Conservation (phyloP, 1,284 basidiomycete species). For the Meira nashicola region DNA sequence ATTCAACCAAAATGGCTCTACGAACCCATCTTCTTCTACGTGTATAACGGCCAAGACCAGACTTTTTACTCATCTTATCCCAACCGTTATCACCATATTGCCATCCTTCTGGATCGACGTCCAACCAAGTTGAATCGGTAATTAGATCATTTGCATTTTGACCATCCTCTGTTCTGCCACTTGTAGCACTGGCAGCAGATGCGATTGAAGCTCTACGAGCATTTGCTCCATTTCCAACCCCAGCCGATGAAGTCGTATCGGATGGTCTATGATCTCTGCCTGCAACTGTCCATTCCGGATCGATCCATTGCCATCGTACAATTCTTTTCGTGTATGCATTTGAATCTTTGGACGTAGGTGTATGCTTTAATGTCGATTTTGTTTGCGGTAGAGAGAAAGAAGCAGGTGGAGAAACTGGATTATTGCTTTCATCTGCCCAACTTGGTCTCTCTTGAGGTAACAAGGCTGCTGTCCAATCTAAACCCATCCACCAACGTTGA, state of each 20-base stretch:
- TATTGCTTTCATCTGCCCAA: constrained; percentile 61
- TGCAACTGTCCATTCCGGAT: constrained; percentile 55
- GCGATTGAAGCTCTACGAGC: neutral
- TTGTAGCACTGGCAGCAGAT: neutral
- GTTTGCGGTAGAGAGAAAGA: constrained; percentile 58
- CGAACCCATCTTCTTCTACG: constrained; percentile 54
- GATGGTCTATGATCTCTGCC: constrained; percentile 9
- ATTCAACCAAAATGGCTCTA: constrained; percentile 52
- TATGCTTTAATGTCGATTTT: constrained; percentile 44
- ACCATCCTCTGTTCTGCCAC: neutral
- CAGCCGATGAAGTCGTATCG: neutral
- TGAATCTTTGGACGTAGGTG: constrained; percentile 29
- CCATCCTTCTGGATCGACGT: constrained; percentile 84
- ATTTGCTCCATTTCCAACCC: neutral
- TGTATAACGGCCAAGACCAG: constrained; percentile 69
- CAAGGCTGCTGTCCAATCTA: constrained; percentile 84
- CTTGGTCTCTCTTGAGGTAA: constrained; percentile 83
- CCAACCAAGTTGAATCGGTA: constrained; percentile 10
- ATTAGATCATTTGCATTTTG: neutral
- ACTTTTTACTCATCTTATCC: constrained; percentile 71
- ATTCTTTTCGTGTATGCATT: constrained; percentile 42
- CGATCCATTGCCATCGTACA: constrained; percentile 55
- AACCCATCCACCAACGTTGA: constrained; percentile 74
- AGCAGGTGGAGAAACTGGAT: constrained; percentile 57
- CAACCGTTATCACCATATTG: constrained; percentile 93